Conservation (phyloP, 148 eudicot genomes). For the Rhododendron ovatum region DNA sequence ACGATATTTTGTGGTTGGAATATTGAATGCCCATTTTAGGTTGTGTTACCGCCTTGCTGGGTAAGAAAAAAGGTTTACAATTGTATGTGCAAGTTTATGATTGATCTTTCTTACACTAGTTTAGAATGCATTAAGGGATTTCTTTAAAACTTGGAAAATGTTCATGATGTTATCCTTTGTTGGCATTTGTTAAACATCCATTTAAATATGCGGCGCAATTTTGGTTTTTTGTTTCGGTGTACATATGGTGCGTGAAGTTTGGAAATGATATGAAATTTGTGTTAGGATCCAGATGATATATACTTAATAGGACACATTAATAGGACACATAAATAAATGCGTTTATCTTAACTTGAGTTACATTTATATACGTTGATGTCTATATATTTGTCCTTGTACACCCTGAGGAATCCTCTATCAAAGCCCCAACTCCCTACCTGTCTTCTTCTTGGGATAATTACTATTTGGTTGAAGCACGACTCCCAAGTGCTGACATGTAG, state of each 20-base stretch:
- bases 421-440: background rate
- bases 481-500: background rate
- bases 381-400: background rate
- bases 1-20: background rate
- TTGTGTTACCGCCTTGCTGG: background rate
- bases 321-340: background rate
- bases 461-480: background rate
- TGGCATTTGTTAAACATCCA: background rate
- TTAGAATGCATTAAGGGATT: background rate
- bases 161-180: background rate
- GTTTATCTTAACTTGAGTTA: background rate
- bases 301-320: background rate
- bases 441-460: background rate
- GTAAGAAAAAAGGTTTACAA: background rate
- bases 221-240: no score
- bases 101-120: background rate
- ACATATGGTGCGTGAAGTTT: no score
- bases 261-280: background rate
- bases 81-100: background rate
- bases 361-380: background rate
- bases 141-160: background rate
- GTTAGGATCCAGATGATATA: background rate
- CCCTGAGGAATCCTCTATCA: background rate
- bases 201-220: background rate
- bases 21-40: background rate